Conservation (phyloP, 2,329 filamentous ascomycete genomes). For the Calonectria henricotiae region DNA sequence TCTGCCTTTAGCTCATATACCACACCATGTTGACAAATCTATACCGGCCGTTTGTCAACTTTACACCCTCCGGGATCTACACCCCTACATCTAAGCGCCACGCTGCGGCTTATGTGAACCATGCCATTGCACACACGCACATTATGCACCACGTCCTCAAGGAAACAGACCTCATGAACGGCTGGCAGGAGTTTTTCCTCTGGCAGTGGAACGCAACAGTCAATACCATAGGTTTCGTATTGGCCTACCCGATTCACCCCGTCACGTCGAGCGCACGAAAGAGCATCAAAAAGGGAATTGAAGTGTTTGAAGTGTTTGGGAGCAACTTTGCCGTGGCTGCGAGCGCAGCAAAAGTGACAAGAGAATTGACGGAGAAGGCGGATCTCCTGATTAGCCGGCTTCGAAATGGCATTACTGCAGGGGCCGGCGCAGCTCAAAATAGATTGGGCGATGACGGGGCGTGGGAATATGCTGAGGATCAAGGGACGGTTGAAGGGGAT, state of each 20-base stretch:
- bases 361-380: conserved; percentile 46
- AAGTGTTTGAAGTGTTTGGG: conserved; percentile 58
- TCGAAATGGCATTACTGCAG: conserved; percentile 35
- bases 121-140: conserved; percentile 49
- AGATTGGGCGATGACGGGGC: not conserved
- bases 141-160: conserved; percentile 50
- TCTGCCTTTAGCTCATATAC: conserved; percentile 62
- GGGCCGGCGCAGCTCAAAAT: not conserved
- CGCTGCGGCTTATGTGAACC: conserved; percentile 44
- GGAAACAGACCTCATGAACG: conserved; percentile 49
- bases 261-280: conserved; percentile 46
- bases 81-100: conserved; percentile 44
- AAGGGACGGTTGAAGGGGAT: conserved; percentile 26
- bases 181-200: conserved; percentile 53
- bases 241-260: conserved; percentile 54
- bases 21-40: conserved; percentile 59
- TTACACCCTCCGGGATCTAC: conserved; percentile 42
- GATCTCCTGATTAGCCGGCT: conserved; percentile 40
- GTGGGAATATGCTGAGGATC: not conserved
- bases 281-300: conserved; percentile 60
- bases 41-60: conserved; percentile 61
- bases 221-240: conserved; percentile 55
- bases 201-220: conserved; percentile 55
- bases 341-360: conserved; percentile 59
- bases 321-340: conserved; percentile 61